Conservation (phyloP, 345 rosid genomes). For the Raphanus raphanistrum region DNA sequence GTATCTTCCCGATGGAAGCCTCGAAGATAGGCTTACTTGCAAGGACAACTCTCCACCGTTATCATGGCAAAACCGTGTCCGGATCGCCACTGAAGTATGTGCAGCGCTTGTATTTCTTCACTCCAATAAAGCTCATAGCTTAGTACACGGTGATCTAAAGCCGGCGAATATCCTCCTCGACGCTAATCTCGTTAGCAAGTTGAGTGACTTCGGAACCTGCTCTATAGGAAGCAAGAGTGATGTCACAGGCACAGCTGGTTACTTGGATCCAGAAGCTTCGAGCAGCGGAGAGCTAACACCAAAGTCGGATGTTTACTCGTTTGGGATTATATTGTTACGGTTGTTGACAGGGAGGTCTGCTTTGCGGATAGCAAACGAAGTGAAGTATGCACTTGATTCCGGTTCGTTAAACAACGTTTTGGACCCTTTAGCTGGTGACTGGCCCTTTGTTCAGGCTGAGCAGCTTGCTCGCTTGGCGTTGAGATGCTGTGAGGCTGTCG, state of each 20-base stretch:
- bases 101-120: constrained; percentile 87
- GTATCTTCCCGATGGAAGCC: constrained; percentile 86
- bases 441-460: constrained; percentile 91
- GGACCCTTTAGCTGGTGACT: constrained; percentile 94
- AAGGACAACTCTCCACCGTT: constrained; percentile 71
- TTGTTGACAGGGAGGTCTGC: constrained; percentile 76
- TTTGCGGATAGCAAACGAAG: constrained; percentile 64
- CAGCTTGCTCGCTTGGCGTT: constrained; percentile 76
- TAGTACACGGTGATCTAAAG: constrained; percentile 88
- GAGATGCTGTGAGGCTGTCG: constrained; percentile 74
- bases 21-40: constrained; percentile 88
- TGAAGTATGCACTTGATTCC: constrained; percentile 59
- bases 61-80: constrained; percentile 85
- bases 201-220: constrained; percentile 84
- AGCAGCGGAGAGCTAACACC: constrained; percentile 75
- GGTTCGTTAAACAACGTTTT: constrained; percentile 57
- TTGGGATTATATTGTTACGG: constrained; percentile 72
- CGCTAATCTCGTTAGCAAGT: constrained; percentile 70
- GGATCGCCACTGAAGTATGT: constrained; percentile 80
- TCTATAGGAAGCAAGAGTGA: constrained; percentile 50
- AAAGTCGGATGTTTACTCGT: constrained; percentile 84
- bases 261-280: constrained; percentile 83
- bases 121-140: constrained; percentile 70
- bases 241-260: constrained; percentile 68
- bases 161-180: constrained; percentile 88